Conservation (phyloP, 2,329 filamentous ascomycete genomes). For the Ascochyta pisi region DNA sequence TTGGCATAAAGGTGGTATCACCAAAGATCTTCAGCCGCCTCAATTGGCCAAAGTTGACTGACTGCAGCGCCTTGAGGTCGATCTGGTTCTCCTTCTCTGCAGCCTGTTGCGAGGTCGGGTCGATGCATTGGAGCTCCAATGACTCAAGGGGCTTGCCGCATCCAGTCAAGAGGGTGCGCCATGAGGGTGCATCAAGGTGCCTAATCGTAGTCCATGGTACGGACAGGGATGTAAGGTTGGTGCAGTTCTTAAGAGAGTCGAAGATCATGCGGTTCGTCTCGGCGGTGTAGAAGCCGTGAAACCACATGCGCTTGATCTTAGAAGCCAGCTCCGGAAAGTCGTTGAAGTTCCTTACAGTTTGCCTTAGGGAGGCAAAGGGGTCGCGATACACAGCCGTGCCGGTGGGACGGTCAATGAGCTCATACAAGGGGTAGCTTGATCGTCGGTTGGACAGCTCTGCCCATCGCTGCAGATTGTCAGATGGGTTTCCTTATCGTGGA, state of each 20-base stretch:
- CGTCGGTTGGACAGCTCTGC: conserved; percentile 55
- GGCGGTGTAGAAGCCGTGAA: conserved; percentile 61
- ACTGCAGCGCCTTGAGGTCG: conserved; percentile 54
- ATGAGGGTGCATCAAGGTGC: conserved; percentile 56
- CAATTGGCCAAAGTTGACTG: conserved; percentile 59
- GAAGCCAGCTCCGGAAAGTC: conserved; percentile 54
- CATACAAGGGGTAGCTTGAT: conserved; percentile 56
- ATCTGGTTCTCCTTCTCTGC: conserved; percentile 49
- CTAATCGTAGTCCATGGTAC: conserved; percentile 62
- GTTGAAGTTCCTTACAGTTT: conserved; percentile 56
- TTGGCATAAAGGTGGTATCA: conserved; percentile 60
- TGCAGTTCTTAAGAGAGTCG: conserved; percentile 56
- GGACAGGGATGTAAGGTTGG: conserved; percentile 56
- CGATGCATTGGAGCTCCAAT: conserved; percentile 59
- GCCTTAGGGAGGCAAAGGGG: conserved; percentile 58
- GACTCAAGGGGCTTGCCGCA: conserved; percentile 56
- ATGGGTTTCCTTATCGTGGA: neutral
- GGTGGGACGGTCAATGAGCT: conserved; percentile 55
- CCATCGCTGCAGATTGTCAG: conserved; percentile 55
- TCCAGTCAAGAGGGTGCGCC: conserved; percentile 56
- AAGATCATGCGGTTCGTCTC: conserved; percentile 60
- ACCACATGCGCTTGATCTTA: conserved; percentile 61
- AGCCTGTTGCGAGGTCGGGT: conserved; percentile 56
- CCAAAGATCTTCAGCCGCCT: conserved; percentile 62
- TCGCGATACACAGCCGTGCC: conserved; percentile 60